Base-by-base conservation (phyloP, 176 grass and related monocot genomes). In the Oropetium thomaeum region DNA sequence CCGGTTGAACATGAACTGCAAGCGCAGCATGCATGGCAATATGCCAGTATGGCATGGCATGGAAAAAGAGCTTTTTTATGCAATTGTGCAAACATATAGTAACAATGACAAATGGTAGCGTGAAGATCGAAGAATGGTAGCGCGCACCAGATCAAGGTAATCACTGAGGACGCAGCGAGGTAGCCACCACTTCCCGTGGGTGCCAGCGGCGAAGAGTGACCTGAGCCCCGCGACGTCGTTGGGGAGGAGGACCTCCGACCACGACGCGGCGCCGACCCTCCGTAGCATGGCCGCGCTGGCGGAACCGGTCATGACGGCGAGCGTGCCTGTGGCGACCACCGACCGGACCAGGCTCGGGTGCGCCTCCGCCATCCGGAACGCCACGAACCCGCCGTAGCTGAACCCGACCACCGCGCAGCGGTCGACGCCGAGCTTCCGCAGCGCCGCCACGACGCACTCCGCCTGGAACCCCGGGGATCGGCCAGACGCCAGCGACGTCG, bases 331-430 rank as follows among this genome's bases (percentile, higher is more conserved):
- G 12, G 67, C 30, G 68, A 88, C 77, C 16, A 92, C 52, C 12
- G 34, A 68, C 5, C 16, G 30, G 23, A 92, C 82, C 4, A 85
- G 69, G 1, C 26, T 62, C 39, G 72, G 89, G 58, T 64, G 31
- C 55, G 38, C 47, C 69, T 74, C 69, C 16, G 81, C 81, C 89
- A 92, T 85, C 75, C 65, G 54, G 58, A 92, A 88, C 58, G 85
- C 77, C 78, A 92, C 82, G 32, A 88, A 41, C 25, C 85, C 89
- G 10, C 85, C 77, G 75, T 88, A 92, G 86, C 85, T 88, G 73
- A 92, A 88, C 23, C 81, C 85, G 7, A 92, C 89, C 0, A 40
- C 85, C 10, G 78, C 68, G 81, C 77, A 88, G 32, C 25, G 71
- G n/a, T 70, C 47, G 78, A 92, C 82, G 27, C 77, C 77, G 3